Percentiles rank a stretch among this genome's conserved stretches.
phyloP scores from a whole-genome alignment of 441 rosid genomes.

The Hura crepitans region DNA sequence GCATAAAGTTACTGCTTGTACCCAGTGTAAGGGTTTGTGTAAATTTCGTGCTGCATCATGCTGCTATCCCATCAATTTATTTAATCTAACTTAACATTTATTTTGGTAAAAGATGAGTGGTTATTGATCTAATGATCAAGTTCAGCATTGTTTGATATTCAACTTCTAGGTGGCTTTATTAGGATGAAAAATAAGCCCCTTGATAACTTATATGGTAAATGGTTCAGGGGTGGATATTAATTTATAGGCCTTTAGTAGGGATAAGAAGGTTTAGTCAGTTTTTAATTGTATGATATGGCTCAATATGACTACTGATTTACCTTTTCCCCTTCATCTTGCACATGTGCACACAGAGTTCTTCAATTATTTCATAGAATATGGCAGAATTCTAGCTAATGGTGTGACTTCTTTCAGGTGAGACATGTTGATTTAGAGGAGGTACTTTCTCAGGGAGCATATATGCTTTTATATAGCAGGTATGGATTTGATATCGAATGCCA shows the following conservation, averaged over 20 bases:
- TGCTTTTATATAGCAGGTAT: conserved; percentile 94
- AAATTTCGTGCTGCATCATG: background rate
- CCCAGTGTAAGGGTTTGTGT: too few relatives aligned
- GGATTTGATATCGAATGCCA: conserved; percentile 1
- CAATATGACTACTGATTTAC: background rate
- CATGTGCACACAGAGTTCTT: background rate
- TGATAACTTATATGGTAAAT: background rate
- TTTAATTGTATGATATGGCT: background rate
- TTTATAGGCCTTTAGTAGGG: background rate
- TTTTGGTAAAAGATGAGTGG: background rate
- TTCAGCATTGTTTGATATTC: background rate
- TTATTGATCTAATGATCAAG: background rate
- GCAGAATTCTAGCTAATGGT: conserved; percentile 2
- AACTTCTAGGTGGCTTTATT: background rate
- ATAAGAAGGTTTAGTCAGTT: background rate
- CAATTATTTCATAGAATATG: background rate
- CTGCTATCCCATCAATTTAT: background rate
- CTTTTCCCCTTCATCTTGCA: background rate
- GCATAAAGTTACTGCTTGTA: too few relatives aligned
- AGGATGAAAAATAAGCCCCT: background rate
- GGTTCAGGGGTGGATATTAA: background rate
- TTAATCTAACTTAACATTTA: background rate
- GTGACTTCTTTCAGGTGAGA: conserved; percentile 49
- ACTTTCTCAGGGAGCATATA: conserved; percentile 88
- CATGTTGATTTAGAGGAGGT: conserved; percentile 76